Evolutionary conservation across 1,284 basidiomycete genomes (phyloP), one percentile per base, ranked within the genome.

Genomic region (Ustilago vetiveriae): DNA sequence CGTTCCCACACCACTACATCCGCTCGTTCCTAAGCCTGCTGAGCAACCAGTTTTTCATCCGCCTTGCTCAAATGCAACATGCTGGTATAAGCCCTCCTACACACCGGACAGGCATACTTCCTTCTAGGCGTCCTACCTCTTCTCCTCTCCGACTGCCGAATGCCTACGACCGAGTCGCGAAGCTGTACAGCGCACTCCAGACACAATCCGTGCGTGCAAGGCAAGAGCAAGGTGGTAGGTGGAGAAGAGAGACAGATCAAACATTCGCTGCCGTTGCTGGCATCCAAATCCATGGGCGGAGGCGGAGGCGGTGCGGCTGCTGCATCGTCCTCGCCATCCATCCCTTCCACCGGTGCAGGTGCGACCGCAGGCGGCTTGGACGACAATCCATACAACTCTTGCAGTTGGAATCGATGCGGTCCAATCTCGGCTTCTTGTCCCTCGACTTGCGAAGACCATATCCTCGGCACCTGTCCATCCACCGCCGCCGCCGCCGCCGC

Each of bases 171-270:
- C 42, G 68, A 75, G 30, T 81, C 80, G 1, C 76, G 41, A n/a
- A 82, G 26, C 35, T 76, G 77, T 7, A 79, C 73, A 0, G 78
- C 77, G 37, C 80, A 82, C 23, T 81, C 78, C 13, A 79, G 56
- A 41, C 80, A 82, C 23, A 82, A 51, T 7, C 77, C 75, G 41
- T 82, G 80, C 17, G 80, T 81, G 43, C 80, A 82, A n/a, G 80
- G 80, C 24, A 82, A 45, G 10, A 82, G 49, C 21, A 82, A 35
- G 2, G 80, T 82, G 4, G 71, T 74, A n/a, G 80, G 73, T 1
- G 78, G 76, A 2, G 57, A 40, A 17, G 60, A 65, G 17, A 82
- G 71, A 42, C 80, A 82, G 45, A 82, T 82, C 17, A 79, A 50
- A 52, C 80, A 82, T 43, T 82, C 80, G 16, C 60, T 38, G 0